Evolutionary conservation across 2,329 filamentous ascomycete genomes (phyloP).

Genomic region (Paecilomyces dactylethromorphus): DNA sequence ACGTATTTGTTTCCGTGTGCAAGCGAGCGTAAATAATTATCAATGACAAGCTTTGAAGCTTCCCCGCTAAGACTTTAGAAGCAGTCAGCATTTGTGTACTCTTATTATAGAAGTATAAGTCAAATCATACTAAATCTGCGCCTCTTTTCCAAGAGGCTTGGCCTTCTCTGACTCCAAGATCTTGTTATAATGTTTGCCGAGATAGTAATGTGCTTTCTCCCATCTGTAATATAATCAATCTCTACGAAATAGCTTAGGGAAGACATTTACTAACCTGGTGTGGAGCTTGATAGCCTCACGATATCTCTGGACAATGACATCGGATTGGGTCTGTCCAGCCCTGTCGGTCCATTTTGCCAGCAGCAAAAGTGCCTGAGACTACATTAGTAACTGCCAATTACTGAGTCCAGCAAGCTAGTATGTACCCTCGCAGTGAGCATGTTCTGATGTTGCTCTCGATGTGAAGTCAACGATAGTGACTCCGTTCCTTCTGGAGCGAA

Average conservation of each 20-base stretch:
- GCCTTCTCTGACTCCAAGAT: slow-evolving; percentile 81
- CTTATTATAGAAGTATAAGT: no score
- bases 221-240: slow-evolving; percentile 47
- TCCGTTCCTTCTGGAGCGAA: slow-evolving; percentile 27
- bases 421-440: slow-evolving; percentile 40
- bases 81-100: slow-evolving; percentile 11
- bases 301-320: slow-evolving; percentile 73
- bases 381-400: slow-evolving; percentile 5
- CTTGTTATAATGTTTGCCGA: slow-evolving; percentile 96
- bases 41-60: slow-evolving; percentile 78
- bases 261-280: slow-evolving; percentile 18
- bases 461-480: slow-evolving; percentile 30
- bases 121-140: slow-evolving; percentile 53
- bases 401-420: neutral
- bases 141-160: slow-evolving; percentile 69
- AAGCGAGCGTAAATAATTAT: slow-evolving; percentile 85
- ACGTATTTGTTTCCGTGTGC: slow-evolving; percentile 90
- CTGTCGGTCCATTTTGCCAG: slow-evolving; percentile 95
- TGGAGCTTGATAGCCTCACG: slow-evolving; percentile 58
- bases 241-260: neutral
- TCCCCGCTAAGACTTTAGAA: slow-evolving; percentile 63
- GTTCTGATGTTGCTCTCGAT: slow-evolving; percentile 45
- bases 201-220: slow-evolving; percentile 97
- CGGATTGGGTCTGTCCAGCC: slow-evolving; percentile 86
- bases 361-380: slow-evolving; percentile 65